Evolutionary conservation across 176 grass and related monocot species (phyloP).

Genomic region (Triticum timopheevii): DNA sequence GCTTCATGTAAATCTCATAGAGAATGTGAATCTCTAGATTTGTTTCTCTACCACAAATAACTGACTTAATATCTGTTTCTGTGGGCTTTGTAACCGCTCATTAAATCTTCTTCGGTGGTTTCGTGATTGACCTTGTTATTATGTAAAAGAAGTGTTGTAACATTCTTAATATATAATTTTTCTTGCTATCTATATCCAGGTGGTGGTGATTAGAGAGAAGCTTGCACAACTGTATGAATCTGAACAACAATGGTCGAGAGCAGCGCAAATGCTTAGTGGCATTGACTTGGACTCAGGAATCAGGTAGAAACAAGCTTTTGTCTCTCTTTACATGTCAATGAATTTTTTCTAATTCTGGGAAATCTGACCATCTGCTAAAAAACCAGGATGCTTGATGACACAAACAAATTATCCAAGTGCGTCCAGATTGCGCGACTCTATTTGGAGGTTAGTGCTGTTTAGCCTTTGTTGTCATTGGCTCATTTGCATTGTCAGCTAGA

Average conservation of each 20-base stretch:
- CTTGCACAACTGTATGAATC: slow-evolving; percentile 96
- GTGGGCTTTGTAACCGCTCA: background rate
- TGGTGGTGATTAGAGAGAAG: slow-evolving; percentile 95
- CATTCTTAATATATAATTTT: background rate
- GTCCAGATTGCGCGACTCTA: slow-evolving; percentile 96
- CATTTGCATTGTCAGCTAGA: background rate
- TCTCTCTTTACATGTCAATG: background rate
- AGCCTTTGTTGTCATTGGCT: background rate
- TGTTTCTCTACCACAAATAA: background rate
- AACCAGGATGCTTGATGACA: slow-evolving; percentile 84
- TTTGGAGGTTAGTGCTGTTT: slow-evolving; percentile 74
- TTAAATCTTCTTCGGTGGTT: background rate
- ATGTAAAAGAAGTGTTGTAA: background rate
- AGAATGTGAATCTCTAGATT: background rate
- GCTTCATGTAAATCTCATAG: background rate
- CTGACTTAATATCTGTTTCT: background rate
- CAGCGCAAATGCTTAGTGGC: slow-evolving; percentile 95
- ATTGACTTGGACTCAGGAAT: slow-evolving; percentile 99
- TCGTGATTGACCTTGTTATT: background rate
- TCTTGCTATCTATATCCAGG: slow-evolving; percentile 43
- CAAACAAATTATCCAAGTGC: slow-evolving; percentile 97
- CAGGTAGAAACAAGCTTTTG: slow-evolving; percentile 45
- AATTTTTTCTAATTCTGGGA: background rate
- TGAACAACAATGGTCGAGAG: slow-evolving; percentile 95
- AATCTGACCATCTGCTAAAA: background rate